Evolutionary conservation across 2,329 filamentous ascomycete species (phyloP).

Genomic region (Sporothrix pallida): DNA sequence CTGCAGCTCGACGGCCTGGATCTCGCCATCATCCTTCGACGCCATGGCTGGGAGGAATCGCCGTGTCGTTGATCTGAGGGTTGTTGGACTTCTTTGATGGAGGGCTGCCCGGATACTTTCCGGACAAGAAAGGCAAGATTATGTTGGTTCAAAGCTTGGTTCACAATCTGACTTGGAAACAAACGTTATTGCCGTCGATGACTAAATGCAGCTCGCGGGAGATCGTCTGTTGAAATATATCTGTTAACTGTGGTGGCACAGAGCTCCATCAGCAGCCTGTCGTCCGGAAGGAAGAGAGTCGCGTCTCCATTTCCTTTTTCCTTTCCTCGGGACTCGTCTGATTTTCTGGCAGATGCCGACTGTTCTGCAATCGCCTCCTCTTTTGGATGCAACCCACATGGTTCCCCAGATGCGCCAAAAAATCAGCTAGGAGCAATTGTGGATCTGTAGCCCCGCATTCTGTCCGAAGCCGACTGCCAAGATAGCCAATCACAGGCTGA

Average conservation of each 20-base stretch:
- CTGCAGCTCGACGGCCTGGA: slow-evolving; percentile 27
- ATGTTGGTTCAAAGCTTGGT: too few species aligned
- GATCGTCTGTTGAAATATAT: too few species aligned
- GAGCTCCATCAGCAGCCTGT: too few species aligned
- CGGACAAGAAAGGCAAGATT: too few species aligned
- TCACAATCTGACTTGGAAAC: too few species aligned
- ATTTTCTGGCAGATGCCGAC: background rate
- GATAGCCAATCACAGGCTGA: background rate
- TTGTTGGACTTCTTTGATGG: background rate
- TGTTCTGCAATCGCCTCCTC: background rate
- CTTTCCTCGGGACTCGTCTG: too few species aligned
- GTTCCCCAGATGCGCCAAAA: slow-evolving; percentile 1
- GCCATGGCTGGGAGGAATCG: slow-evolving; percentile 5
- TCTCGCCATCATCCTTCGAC: background rate
- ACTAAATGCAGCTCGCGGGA: too few species aligned
- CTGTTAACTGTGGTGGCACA: too few species aligned
- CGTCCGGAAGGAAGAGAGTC: too few species aligned
- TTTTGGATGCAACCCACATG: slow-evolving; percentile 4
- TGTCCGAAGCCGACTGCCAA: background rate
- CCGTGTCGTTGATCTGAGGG: too few species aligned
- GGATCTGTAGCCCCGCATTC: slow-evolving; percentile 22
- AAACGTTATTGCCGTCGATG: too few species aligned
- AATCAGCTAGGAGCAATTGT: background rate
- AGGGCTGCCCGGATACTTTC: background rate
- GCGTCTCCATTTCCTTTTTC: too few species aligned